Evolutionary conservation across 257 asterid genomes (phyloP), one percentile per base, ranked within the genome.

Genomic region (Paraleonurus japonicus): DNA sequence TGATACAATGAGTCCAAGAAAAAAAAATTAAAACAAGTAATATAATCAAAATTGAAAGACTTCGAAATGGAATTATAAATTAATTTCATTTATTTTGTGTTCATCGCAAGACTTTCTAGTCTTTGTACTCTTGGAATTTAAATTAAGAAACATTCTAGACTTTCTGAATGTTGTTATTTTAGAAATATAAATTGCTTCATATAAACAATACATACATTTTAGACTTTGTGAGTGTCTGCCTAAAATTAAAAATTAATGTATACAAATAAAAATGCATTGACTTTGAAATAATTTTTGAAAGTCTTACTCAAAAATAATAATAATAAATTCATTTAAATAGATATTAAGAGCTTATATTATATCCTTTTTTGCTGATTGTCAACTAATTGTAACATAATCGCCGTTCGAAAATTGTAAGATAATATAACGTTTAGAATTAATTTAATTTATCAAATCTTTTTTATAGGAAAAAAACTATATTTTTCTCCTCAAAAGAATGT

Each of bases 191-290:
- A 7, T 30, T 30, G 7, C 19, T 41, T 22, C 4, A 23, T 35
- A 23, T 53, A 33, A 51, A 19, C 54, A 53, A 13, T 17, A 2
- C 2, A 4, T 4, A 17, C 41, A 26, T 9, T 23, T 23, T 37
- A 17, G 75, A 71, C 50, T 60, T 60, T 57, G 23, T 59, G 54
- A 28, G 27, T 61, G 51, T 45, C 37, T 7, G 55, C 2, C 74
- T 55, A 33, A 7, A 28, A 12, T 2, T 13, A 1, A 61, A 5
- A 0, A 23, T 39, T 26, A 24, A 60, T 28, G 27, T 41, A 61
- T 12, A 45, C 9, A 28, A 70, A 0, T 41, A 71, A 35, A 30
- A 51, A 32, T 5, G 12, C 62, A 51, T 57, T 57, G 23, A 28
- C 39, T 39, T 50, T 17, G 23, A 13, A 20, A n/a, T 35, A 69